These are phyloP conservation scores for Aspergillus hancockii DNA, from an alignment of 495 filamentous ascomycete genomes.

Conservation along the genomic window DNA sequence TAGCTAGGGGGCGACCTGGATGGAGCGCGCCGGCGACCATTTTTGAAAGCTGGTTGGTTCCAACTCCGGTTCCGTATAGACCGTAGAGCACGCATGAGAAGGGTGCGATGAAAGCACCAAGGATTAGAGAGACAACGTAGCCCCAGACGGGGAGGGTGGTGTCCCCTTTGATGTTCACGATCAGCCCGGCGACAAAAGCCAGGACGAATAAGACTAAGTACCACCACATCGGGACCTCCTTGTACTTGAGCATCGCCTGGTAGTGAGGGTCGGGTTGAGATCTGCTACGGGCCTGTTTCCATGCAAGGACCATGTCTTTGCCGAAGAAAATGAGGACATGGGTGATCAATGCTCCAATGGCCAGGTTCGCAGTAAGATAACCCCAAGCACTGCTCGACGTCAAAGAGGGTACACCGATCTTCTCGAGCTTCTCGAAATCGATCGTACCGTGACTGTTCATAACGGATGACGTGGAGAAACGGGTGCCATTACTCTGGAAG, in stretches of 20 bases:
- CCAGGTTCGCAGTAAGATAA: constrained; percentile 7
- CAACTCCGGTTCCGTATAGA: constrained; percentile 38
- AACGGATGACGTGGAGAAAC: constrained; percentile 29
- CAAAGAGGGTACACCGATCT: constrained; percentile 29
- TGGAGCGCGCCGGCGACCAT: constrained; percentile 39
- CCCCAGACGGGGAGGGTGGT: constrained; percentile 58
- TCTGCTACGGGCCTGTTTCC: constrained; percentile 28
- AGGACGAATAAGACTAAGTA: constrained; percentile 45
- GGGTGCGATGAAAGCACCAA: constrained; percentile 33
- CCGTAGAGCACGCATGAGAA: constrained; percentile 36
- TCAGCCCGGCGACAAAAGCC: constrained; percentile 51
- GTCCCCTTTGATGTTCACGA: constrained; percentile 45
- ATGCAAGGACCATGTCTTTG: constrained; percentile 33
- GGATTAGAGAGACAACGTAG: constrained; percentile 46
- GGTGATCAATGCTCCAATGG: constrained; percentile 35
- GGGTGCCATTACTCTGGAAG: constrained; percentile 27
- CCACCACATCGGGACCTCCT: constrained; percentile 59
- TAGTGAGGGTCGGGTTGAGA: constrained; percentile 48
- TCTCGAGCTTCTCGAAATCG: constrained; percentile 27
- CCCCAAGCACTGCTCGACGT: constrained; percentile 22
- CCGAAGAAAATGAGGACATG: constrained; percentile 40
- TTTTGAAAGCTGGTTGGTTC: constrained; percentile 42
- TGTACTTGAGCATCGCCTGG: constrained; percentile 46
- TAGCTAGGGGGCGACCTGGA: constrained; percentile 47
- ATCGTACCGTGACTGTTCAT: constrained; percentile 35